Evolutionary conservation across 768 basidiomycete genomes (phyloP).

Genomic region (Daedaleopsis sinensis): DNA sequence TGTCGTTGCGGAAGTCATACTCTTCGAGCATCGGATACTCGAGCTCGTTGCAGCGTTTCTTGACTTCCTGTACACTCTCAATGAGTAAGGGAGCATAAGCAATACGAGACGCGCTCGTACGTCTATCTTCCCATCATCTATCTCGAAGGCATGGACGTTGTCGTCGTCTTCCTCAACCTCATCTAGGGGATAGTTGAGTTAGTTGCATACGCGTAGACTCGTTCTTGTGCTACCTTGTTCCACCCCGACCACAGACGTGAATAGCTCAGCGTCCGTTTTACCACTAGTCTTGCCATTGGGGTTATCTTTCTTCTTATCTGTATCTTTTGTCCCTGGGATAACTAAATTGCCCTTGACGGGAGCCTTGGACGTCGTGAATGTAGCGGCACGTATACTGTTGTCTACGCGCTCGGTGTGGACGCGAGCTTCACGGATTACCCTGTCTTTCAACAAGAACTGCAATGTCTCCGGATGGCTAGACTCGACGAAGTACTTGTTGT

Average conservation of each 20-base stretch:
- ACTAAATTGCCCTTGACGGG: slow-evolving; percentile 81
- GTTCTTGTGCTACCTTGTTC: slow-evolving; percentile 65
- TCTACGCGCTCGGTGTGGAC: slow-evolving; percentile 70
- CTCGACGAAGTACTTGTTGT: slow-evolving; percentile 97
- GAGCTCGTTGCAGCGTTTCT: slow-evolving; percentile 94
- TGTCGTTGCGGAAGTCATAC: slow-evolving; percentile 98
- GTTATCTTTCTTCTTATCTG: slow-evolving; percentile 71
- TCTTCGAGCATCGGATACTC: slow-evolving; percentile 99
- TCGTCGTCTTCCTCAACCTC: slow-evolving; percentile 99
- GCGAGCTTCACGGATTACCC: slow-evolving; percentile 81
- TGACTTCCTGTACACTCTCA: slow-evolving; percentile 68
- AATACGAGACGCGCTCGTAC: slow-evolving; percentile 41
- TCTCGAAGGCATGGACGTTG: slow-evolving; percentile 96
- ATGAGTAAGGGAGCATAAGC: background rate
- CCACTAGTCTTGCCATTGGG: slow-evolving; percentile 33
- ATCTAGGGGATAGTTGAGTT: slow-evolving; percentile 49
- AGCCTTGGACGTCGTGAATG: slow-evolving; percentile 80
- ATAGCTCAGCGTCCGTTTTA: slow-evolving; percentile 72
- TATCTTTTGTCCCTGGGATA: slow-evolving; percentile 84
- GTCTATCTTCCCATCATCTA: slow-evolving; percentile 92
- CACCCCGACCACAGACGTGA: slow-evolving; percentile 95
- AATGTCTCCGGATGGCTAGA: slow-evolving; percentile 94
- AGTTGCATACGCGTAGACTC: background rate
- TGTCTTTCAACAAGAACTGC: slow-evolving; percentile 85
- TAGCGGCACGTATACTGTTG: slow-evolving; percentile 74